Evolutionary conservation across 768 basidiomycete species (phyloP).

Genomic region (Termitomyces sp.): DNA sequence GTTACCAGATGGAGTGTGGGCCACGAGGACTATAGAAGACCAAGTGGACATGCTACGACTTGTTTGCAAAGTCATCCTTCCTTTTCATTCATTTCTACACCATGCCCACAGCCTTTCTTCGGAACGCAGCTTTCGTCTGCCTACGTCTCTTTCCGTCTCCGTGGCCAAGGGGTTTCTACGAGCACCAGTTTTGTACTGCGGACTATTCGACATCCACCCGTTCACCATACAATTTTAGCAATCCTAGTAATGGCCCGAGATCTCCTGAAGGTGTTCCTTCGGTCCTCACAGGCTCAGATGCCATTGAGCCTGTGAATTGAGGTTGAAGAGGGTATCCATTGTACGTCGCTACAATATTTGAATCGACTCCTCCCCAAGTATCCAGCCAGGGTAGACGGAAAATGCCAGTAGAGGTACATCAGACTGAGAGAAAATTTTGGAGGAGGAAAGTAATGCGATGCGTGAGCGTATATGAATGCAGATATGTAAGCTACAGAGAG

Average conservation of each 20-base stretch:
- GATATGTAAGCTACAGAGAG: background rate
- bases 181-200: background rate
- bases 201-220: background rate
- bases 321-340: too few relatives aligned
- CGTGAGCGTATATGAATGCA: background rate
- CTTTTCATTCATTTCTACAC: background rate
- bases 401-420: slow-evolving; percentile 4
- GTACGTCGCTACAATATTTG: background rate
- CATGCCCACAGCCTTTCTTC: background rate
- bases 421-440: background rate
- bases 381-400: slow-evolving; percentile 1
- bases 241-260: background rate
- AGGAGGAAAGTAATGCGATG: background rate
- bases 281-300: background rate
- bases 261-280: background rate
- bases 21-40: background rate
- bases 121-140: background rate
- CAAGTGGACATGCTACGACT: background rate
- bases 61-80: background rate
- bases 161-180: background rate
- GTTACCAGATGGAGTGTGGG: background rate
- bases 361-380: background rate
- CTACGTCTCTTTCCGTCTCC: background rate
- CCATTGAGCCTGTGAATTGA: too few relatives aligned
- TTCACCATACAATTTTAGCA: background rate